Evolutionary conservation across 2,329 filamentous ascomycete genomes (phyloP), one percentile per base, ranked within the genome.

Genomic region (Fusarium heterosporum): DNA sequence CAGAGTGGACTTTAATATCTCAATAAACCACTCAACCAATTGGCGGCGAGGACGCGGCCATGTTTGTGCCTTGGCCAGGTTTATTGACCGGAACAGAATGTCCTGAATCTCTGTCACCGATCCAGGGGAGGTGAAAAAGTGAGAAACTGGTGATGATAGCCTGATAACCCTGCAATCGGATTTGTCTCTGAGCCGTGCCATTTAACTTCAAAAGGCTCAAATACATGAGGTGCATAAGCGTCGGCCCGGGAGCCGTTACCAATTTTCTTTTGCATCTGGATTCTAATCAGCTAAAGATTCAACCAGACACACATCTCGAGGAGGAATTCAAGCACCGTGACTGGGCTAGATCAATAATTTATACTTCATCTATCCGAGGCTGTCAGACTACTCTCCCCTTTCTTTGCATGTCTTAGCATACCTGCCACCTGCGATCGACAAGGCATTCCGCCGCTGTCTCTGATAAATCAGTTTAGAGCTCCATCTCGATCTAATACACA

Each of bases 41-140:
- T 40, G 48, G 60, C 30, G 34, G 22, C 17, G 30, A 55, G 61
- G 41, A 63, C 50, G 57, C 34, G 47, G 30, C 65, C 70, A 72
- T 73, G 65, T 61, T 71, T 55, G 52, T 46, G 26, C 19, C 59
- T 65, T 60, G 55, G 48, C 53, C 58, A 59, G 54, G 51, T 62
- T 45, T 59, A 61, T 73, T 69, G 64, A 40, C 66, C 70, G 70
- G 69, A 65, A 48, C 61, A 67, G 50, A 68, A 38, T n/a, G 49
- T 69, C 66, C 66, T 63, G 25, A 32, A 52, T 26, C n/a, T 66
- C 36, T 51, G 49, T 41, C 46, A 55, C 34, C 28, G 45, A 30
- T n/a, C 22, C 34, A 41, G 40, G 25, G 28, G 38, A 19, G 25
- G 50, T 34, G 25, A 25, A 57, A 42, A 50, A 42, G n/a, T 34